Base-by-base conservation (phyloP, 345 rosid genomes). In the Dovyalis caffra region DNA sequence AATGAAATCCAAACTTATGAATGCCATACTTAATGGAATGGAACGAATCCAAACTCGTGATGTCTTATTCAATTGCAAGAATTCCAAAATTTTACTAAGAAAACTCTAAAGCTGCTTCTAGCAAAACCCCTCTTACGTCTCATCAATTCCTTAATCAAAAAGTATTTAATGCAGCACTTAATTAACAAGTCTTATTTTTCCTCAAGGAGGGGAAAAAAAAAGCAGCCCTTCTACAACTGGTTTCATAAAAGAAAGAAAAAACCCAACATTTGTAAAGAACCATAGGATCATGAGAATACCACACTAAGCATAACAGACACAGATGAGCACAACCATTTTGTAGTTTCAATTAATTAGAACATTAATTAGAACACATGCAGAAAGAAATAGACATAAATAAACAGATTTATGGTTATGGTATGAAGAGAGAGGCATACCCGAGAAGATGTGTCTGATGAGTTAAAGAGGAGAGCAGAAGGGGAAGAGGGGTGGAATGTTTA, bases 181-280 rank as follows among this genome's bases (percentile, higher is more conserved):
- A 62, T 45, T 2, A 45, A 63, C 26, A 45, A 49, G 6, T 20
- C 23, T 18, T 20, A 20, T 20, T 6, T 49, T 49, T 20, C 56
- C 12, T 25, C 8, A 60, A 40, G 33, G 8, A 57, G 29, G 12
- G 29, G 9, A 70, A 10, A 5, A 12, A 51, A 35, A 9, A 28
- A 51, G 33, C 79, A 14, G 23, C 25, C 23, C 23, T 76, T 69
- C 47, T 29, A 25, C 3, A 64, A 32, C 2, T 16, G 58, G 26
- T 21, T 38, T 31, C 25, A 47, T 20, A 68, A 51, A 35, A 47
- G 64, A 76, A 28, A 61, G 61, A 61, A 47, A n/a, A 62, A 63
- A 35, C 9, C 25, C 25, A 32, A 49, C 23, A 18, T 49, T n/a
- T 49, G 65, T 9, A 61, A 61, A 2, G 65, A 12, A 16, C 8